Evolutionary conservation across 192 early-diverging fungal genomes (phyloP), one percentile per base, ranked within the genome.

Genomic region (Rhizophagus prolifer): DNA sequence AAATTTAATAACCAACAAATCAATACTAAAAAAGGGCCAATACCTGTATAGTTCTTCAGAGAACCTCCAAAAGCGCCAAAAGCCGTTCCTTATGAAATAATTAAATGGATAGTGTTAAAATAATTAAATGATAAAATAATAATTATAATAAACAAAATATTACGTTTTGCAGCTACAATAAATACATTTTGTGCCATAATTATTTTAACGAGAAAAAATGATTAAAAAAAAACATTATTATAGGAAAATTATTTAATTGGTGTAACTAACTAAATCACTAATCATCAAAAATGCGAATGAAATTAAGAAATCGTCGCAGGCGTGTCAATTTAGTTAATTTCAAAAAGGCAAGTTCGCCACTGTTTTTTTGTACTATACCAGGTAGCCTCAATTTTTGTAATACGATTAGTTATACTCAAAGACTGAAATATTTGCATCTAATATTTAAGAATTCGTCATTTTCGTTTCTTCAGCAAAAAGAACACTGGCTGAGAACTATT

Each of bases 11-110:
- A 12, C 10, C 10, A 2, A 59, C 31, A 26, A 36, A 28, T n/a
- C 10, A n/a, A 59, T 16, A 8, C 9, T 41, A 41, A n/a, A 12
- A n/a, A 87, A 78, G 23, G 23, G 3, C 46, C n/a, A 9, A 30
- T 92, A 77, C 91, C 92, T 12, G 92, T 92, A 36, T 95, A 83
- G 71, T 92, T 86, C 80, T 92, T 94, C 81, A 98, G 89, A 85
- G 97, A 96, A 60, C 97, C 97, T 78, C 94, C 94, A 84, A 98
- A 98, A 63, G 94, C 91, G 36, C 96, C 96, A 70, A 97, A 95
- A 47, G 97, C 93, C 23, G 92, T 85, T 74, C 85, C 71, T 72
- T 31, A 58, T 34, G n/a, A 8, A 25, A 31, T 4, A 47, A 26
- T 16, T 86, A 34, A 46, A 6, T 36, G 23, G 66, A 30, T 60